Evolutionary conservation across 2,329 filamentous ascomycete genomes (phyloP).

Genomic region (Scedosporium aurantiacum): DNA sequence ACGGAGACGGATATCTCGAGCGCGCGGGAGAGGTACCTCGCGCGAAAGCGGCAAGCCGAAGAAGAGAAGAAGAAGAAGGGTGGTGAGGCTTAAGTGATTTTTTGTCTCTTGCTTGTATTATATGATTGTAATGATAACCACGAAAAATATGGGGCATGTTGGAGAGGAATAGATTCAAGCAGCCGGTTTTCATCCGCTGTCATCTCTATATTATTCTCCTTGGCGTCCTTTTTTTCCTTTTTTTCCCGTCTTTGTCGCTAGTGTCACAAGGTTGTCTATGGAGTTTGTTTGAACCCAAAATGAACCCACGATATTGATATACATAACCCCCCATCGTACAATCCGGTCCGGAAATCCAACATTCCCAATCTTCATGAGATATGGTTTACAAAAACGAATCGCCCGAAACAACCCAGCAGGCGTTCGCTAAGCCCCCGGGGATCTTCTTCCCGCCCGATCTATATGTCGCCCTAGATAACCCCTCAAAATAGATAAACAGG

Average conservation of each 20-base stretch:
- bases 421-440: not conserved
- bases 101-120: not conserved
- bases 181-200: not conserved
- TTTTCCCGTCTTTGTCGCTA: not conserved
- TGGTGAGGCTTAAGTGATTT: not conserved
- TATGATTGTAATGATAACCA: not conserved
- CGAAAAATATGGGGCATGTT: not conserved
- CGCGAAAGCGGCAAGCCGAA: slow-evolving; percentile 63
- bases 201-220: not conserved
- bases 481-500: not conserved
- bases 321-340: not conserved
- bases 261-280: not conserved
- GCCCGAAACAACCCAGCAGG: not conserved
- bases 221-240: not conserved
- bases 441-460: too few relatives aligned
- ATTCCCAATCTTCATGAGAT: not conserved
- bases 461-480: not conserved
- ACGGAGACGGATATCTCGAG: slow-evolving; percentile 65
- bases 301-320: not conserved
- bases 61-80: slow-evolving; percentile 52
- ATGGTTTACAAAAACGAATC: not conserved
- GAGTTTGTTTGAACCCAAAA: not conserved
- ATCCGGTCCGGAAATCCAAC: not conserved
- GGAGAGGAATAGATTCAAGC: not conserved
- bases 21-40: slow-evolving; percentile 69